Percentiles rank a stretch among this genome's conserved stretches.
These are phyloP conservation scores for Mycena chlorophos DNA, from an alignment of 768 basidiomycete species.

Conservation along the genomic window DNA sequence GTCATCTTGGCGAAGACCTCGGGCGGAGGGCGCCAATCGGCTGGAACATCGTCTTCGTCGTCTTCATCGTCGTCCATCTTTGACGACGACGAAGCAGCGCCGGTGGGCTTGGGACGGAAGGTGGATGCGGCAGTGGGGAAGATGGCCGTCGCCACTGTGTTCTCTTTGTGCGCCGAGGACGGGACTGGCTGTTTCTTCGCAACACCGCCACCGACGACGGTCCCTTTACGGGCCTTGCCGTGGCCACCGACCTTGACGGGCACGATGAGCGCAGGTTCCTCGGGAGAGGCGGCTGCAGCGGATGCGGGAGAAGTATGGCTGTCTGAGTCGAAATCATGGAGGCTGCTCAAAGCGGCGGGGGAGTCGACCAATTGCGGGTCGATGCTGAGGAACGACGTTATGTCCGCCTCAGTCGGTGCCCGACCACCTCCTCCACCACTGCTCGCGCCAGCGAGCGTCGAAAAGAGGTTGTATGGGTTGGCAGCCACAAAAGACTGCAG, in stretches of 20 bases:
- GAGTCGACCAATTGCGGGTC: conserved; percentile 79
- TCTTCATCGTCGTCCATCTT: conserved; percentile 34
- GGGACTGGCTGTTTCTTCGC: conserved; percentile 49
- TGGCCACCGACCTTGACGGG: conserved; percentile 61
- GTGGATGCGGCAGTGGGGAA: conserved; percentile 19
- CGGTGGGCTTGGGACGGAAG: conserved; percentile 18
- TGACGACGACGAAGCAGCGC: conserved; percentile 6
- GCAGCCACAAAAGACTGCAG: conserved; percentile 27
- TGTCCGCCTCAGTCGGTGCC: conserved; percentile 28
- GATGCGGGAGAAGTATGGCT: conserved; percentile 29
- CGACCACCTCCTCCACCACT: conserved; percentile 29
- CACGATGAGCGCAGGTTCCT: conserved; percentile 47
- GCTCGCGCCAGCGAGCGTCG: conserved; percentile 9
- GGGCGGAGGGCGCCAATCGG: conserved; percentile 83
- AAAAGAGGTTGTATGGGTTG: conserved; percentile 39
- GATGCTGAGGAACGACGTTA: conserved; percentile 41
- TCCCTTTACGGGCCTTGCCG: conserved; percentile 62
- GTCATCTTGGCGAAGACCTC: conserved; percentile 96
- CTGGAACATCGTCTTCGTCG: conserved; percentile 57
- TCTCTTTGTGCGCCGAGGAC: conserved; percentile 39
- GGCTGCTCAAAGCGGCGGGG: conserved; percentile 39
- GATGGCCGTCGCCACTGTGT: conserved; percentile 25
- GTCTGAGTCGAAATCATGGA: conserved; percentile 35
- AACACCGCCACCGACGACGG: conserved; percentile 73
- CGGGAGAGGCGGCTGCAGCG: conserved; percentile 24